Percentiles rank a stretch among this genome's conserved stretches.
These are phyloP conservation scores for Hypholoma fasciculare DNA, from an alignment of 768 basidiomycete genomes.

Conservation along the genomic window DNA sequence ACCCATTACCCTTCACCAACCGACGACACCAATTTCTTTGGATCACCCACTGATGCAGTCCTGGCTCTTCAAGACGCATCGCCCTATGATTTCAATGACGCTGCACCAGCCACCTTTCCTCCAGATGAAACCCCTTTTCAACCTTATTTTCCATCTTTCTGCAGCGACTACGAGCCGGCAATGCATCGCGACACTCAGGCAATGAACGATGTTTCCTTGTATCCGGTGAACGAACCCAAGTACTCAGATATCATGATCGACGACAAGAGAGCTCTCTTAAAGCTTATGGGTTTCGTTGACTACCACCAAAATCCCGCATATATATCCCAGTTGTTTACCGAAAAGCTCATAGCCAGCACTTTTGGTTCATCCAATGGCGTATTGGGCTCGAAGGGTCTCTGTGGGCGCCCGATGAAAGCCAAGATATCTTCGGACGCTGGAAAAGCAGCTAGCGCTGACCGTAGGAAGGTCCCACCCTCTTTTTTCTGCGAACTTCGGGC, in stretches of 20 bases:
- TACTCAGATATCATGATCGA: background rate
- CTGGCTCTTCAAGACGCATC: background rate
- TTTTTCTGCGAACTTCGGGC: slow-evolving; percentile 1
- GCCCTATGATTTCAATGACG: too few species aligned
- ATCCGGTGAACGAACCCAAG: too few species aligned
- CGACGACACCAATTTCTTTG: background rate
- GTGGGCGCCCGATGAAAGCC: background rate
- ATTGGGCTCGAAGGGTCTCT: background rate
- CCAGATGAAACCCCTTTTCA: too few species aligned
- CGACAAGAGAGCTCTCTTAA: background rate
- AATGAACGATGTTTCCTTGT: too few species aligned
- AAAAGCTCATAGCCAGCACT: background rate
- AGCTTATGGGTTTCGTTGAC: background rate
- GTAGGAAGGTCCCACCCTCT: background rate
- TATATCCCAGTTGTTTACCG: background rate
- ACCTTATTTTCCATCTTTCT: too few species aligned
- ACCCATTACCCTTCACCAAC: background rate
- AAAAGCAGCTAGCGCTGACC: background rate
- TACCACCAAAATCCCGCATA: background rate
- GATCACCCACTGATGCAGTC: background rate
- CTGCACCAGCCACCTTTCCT: too few species aligned
- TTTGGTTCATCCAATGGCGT: background rate
- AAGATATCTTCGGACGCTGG: slow-evolving; percentile 1
- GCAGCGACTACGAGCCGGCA: too few species aligned
- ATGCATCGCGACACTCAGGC: too few species aligned